Evolutionary conservation across 2,329 filamentous ascomycete genomes (phyloP).

Genomic region (Claviceps sp.): DNA sequence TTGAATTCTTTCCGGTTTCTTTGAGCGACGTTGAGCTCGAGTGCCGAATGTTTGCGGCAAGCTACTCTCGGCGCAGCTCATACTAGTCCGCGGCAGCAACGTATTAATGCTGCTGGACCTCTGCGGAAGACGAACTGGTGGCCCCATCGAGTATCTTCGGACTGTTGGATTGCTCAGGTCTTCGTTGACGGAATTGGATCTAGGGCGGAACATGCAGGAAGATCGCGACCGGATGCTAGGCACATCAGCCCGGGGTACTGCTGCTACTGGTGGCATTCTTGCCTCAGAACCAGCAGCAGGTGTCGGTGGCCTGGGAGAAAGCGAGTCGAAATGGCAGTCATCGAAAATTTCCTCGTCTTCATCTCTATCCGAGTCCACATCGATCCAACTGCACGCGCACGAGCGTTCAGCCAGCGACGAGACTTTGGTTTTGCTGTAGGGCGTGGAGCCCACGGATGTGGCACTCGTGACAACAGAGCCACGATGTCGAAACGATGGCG

Average conservation of each 20-base stretch:
- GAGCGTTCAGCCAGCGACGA: slow-evolving; percentile 9
- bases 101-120: neutral
- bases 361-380: slow-evolving; percentile 22
- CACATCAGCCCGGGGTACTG: neutral
- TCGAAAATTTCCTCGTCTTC: slow-evolving; percentile 7
- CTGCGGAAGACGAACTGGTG: slow-evolving; percentile 11
- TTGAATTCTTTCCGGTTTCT: neutral
- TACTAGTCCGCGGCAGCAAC: neutral
- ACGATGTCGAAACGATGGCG: slow-evolving; percentile 19
- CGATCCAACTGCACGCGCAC: slow-evolving; percentile 24
- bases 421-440: slow-evolving; percentile 11
- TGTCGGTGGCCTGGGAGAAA: slow-evolving; percentile 20
- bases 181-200: slow-evolving; percentile 13
- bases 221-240: neutral
- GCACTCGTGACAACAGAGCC: slow-evolving; percentile 23
- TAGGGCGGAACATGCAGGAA: slow-evolving; percentile 8
- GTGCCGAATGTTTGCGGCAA: neutral
- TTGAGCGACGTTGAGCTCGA: neutral
- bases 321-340: slow-evolving; percentile 5
- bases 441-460: slow-evolving; percentile 22
- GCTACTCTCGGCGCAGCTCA: neutral
- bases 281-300: slow-evolving; percentile 12
- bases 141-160: slow-evolving; percentile 7
- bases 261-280: neutral
- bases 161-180: neutral